phyloP scores from a whole-genome alignment of 352 stramenopile species.

The Peronospora destructor region DNA sequence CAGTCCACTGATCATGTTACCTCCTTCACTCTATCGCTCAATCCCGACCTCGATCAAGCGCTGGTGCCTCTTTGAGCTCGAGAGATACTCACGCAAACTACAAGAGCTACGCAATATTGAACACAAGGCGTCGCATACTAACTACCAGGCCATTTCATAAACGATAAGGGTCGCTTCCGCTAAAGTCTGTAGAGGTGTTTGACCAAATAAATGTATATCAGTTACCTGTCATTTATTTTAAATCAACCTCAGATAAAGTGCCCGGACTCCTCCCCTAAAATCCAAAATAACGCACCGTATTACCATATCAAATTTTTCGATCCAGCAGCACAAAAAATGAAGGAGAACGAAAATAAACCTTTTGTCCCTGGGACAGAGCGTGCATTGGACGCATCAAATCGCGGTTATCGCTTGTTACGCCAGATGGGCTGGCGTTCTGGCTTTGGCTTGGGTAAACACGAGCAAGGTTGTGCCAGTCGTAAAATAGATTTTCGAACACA shows the following conservation, averaged over 20 bases:
- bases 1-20: conserved; percentile 49
- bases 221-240: too few species aligned
- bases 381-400: conserved; percentile 40
- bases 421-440: conserved; percentile 62
- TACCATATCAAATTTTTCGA: not conserved
- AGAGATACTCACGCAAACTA: conserved; percentile 52
- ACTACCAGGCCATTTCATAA: conserved; percentile 33
- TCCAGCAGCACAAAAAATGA: not conserved
- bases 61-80: conserved; percentile 43
- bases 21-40: conserved; percentile 34
- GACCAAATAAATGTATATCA: too few species aligned
- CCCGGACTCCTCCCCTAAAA: too few species aligned
- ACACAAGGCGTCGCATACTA: conserved; percentile 9
- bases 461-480: conserved; percentile 34
- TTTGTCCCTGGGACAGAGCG: conserved; percentile 1
- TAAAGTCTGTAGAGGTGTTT: not conserved
- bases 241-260: too few species aligned
- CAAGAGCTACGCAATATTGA: conserved; percentile 17
- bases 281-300: not conserved
- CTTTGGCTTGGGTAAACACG: conserved; percentile 39
- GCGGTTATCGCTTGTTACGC: conserved; percentile 48
- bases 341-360: not conserved
- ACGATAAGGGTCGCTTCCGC: not conserved
- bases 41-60: conserved; percentile 39
- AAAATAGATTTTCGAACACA: not conserved